Evolutionary conservation across 1,284 basidiomycete genomes (phyloP), one percentile per base, ranked within the genome.

Genomic region (Ceraceosorus guamensis): DNA sequence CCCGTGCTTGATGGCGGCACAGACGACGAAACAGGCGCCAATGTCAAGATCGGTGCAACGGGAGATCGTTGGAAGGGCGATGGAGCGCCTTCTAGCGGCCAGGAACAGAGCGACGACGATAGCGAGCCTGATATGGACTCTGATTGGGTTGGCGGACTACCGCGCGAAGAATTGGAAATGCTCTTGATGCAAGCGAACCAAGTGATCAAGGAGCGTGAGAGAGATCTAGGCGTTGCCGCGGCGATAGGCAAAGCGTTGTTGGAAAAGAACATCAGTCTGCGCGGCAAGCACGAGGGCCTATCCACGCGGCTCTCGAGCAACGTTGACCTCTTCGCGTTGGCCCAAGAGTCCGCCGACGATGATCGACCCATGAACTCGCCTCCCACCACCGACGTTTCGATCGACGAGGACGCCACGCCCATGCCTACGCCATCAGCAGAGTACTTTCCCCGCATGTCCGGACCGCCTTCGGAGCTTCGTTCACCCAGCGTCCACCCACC

Each of bases 181-280:
- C 55, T 71, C 14, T 51, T 71, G 18, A 57, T 70, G 49, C 52
- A 70, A 37, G 67, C 70, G 0, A 60, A 62, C 50, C 62, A 59
- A n/a, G 63, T 68, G 44, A 67, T 71, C 49, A 63, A 60, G 30
- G 68, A 68, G 41, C 54, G 70, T 11, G 70, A 71, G 44, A 51
- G 63, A 14, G 69, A 70, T 47, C 60, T 71, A 32, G 62, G 65
- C 33, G 60, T 71, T 30, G 68, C 70, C 7, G 70, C 70, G 32
- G 64, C 64, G 43, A 70, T 71, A 31, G 70, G 70, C 48, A 63
- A 70, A 44, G 66, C 67, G 1, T 60, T 71, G 16, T 54, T 71
- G n/a, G 66, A 71, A 32, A 71, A 71, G 61, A 70, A 71, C 32
- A 56, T 67, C 2, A 62, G 61, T 7, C 61, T 71, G 5, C 56